Percentiles rank a stretch among this genome's conserved stretches.
These are phyloP conservation scores for Psidium guajava DNA, from an alignment of 345 rosid species.

Conservation along the genomic window DNA sequence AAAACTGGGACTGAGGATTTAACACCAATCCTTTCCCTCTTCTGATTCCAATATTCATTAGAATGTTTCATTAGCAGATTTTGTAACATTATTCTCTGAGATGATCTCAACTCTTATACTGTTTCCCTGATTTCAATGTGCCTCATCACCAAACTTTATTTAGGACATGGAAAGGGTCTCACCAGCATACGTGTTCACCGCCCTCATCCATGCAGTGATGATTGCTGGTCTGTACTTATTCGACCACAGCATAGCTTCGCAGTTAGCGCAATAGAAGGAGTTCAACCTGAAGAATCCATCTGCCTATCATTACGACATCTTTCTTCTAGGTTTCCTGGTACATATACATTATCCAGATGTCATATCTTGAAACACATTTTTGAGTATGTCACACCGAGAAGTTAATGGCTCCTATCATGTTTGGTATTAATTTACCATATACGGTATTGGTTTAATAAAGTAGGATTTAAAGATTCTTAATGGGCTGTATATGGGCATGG, in stretches of 20 bases:
- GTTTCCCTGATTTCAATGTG: background rate
- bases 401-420: background rate
- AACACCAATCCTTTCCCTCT: background rate
- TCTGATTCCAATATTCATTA: background rate
- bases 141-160: background rate
- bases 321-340: constrained; percentile 68
- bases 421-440: no score
- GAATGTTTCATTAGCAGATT: background rate
- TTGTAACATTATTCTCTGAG: background rate
- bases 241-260: constrained; percentile 79
- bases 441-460: no score
- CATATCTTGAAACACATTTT: background rate
- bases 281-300: constrained; percentile 79
- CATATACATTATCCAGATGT: background rate
- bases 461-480: no score
- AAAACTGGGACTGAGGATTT: background rate
- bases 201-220: constrained; percentile 72
- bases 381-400: background rate
- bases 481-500: no score
- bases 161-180: constrained; percentile 78
- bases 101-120: background rate
- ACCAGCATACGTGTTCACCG: constrained; percentile 47
- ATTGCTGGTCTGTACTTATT: constrained; percentile 75
- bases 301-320: constrained; percentile 68
- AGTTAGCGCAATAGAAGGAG: constrained; percentile 79